These are phyloP conservation scores for Glycine latifolia DNA, from an alignment of 306 rosid genomes.

Conservation along the genomic window DNA sequence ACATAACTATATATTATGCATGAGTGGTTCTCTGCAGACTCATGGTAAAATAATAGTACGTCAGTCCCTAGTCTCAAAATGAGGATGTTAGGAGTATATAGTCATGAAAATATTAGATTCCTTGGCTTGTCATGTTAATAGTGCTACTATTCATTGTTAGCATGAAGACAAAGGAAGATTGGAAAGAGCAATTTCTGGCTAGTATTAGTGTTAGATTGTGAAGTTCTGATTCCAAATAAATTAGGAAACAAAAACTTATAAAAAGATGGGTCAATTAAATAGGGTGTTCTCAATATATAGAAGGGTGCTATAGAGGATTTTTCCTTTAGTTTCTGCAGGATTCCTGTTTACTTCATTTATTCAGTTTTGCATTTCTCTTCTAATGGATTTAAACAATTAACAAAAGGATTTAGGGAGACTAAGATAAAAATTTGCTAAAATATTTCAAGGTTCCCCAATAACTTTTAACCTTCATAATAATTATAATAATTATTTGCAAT, in stretches of 20 bases:
- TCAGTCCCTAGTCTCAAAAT: not conserved
- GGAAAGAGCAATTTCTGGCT: conserved; percentile 19
- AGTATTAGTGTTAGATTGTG: not conserved
- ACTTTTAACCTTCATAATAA: conserved; percentile 11
- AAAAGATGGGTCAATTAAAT: conserved; percentile 27
- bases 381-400: not conserved
- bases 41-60: not conserved
- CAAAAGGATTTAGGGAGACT: not conserved
- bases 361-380: not conserved
- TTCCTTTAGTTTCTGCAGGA: not conserved
- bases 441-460: not conserved
- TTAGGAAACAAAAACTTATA: conserved; percentile 10
- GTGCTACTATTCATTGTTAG: not conserved
- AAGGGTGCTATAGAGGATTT: not conserved
- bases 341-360: not conserved
- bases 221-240: not conserved
- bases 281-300: not conserved
- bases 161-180: conserved; percentile 19
- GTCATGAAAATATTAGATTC: not conserved
- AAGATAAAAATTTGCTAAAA: not conserved
- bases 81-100: not conserved
- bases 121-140: conserved; percentile 10
- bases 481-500: not conserved
- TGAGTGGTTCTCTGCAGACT: not conserved
- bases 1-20: not conserved